Conservation (phyloP, 495 filamentous ascomycete species). For the Penicillium riverlandense region DNA sequence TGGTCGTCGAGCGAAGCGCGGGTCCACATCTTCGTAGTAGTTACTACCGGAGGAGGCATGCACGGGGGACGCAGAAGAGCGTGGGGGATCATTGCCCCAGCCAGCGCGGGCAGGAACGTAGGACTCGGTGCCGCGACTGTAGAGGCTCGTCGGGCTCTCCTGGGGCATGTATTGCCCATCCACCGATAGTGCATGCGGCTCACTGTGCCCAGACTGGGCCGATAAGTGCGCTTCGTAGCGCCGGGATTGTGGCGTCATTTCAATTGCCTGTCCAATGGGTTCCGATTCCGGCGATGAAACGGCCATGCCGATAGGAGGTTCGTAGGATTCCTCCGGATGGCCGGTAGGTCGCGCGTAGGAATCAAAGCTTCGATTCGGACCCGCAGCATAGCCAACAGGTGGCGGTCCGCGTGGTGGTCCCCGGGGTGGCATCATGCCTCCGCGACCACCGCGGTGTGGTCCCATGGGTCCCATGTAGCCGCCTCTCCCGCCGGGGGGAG, state of each 20-base stretch:
- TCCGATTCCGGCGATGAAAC: slow-evolving; percentile 25
- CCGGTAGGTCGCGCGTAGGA: slow-evolving; percentile 11
- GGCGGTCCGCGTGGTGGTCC: slow-evolving; percentile 43
- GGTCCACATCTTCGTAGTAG: slow-evolving; percentile 94
- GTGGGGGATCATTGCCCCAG: slow-evolving; percentile 24
- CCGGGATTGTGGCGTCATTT: slow-evolving; percentile 58
- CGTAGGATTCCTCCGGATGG: slow-evolving; percentile 26
- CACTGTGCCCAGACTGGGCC: slow-evolving; percentile 56
- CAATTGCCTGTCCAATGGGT: slow-evolving; percentile 65
- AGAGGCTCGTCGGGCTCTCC: slow-evolving; percentile 57
- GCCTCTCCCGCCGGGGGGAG: slow-evolving; percentile 17
- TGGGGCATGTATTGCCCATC: slow-evolving; percentile 21
- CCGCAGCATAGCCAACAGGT: slow-evolving; percentile 40
- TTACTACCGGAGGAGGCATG: slow-evolving; percentile 9
- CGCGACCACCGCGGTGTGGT: slow-evolving; percentile 19
- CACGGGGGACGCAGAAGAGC: slow-evolving; percentile 9
- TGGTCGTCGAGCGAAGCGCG: slow-evolving; percentile 61
- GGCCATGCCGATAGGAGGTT: slow-evolving; percentile 40
- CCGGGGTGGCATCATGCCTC: slow-evolving; percentile 43
- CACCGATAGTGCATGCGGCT: slow-evolving; percentile 37
- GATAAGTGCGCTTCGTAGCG: slow-evolving; percentile 36
- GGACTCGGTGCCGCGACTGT: slow-evolving; percentile 48
- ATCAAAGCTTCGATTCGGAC: slow-evolving; percentile 17
- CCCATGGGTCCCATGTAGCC: slow-evolving; percentile 28
- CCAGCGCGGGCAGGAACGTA: slow-evolving; percentile 58